Evolutionary conservation across 1,284 basidiomycete genomes (phyloP).

Genomic region (Ganoderma lucidum): DNA sequence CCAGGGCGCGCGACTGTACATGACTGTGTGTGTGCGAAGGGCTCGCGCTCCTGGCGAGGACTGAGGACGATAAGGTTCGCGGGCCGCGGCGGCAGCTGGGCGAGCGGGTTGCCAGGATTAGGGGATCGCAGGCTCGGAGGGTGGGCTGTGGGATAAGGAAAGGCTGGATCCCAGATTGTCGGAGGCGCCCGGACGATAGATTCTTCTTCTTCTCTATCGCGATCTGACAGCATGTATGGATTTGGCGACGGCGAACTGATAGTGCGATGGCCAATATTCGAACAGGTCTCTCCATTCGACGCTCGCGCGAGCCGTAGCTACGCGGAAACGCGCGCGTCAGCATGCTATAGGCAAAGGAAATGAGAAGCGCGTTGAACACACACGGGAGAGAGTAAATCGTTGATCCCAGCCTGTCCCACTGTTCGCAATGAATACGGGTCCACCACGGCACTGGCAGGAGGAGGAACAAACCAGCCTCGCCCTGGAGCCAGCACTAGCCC

Average conservation of each 20-base stretch:
- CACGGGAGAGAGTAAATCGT: background rate
- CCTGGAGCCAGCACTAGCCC: background rate
- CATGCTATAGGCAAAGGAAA: background rate
- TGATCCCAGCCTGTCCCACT: background rate
- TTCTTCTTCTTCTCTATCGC: background rate
- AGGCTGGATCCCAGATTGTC: background rate
- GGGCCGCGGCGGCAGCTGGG: background rate
- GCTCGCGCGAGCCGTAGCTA: background rate
- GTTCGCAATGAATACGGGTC: background rate
- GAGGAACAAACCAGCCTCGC: background rate
- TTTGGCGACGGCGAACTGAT: background rate
- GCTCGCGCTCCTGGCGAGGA: background rate
- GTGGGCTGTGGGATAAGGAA: background rate
- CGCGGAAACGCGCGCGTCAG: background rate
- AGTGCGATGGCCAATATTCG: background rate
- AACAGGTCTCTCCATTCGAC: background rate
- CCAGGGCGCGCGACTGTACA: background rate
- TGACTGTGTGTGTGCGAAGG: background rate
- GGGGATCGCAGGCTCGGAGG: background rate
- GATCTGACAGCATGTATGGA: background rate
- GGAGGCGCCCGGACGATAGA: background rate
- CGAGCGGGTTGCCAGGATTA: background rate
- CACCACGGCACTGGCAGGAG: background rate
- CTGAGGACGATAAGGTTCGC: conserved; percentile 1
- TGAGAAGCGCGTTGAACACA: background rate